Base-by-base conservation (phyloP, 1,284 basidiomycete species). In the Coniferiporia weirii region DNA sequence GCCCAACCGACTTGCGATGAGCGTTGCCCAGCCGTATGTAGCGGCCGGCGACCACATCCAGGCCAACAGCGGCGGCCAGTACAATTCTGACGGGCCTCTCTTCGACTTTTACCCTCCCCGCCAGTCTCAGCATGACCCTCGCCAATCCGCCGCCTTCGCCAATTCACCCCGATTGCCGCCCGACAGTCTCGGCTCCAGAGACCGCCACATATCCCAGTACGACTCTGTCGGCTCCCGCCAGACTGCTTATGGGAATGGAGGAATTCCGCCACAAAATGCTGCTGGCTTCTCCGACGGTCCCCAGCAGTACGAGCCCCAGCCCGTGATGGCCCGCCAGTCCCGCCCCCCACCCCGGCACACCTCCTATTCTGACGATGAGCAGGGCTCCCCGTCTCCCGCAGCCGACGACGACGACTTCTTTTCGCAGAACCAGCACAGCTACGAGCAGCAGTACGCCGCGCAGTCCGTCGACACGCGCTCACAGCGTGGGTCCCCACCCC, bases 371-470 rank as follows among this genome's bases (percentile, higher is more conserved):
- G 61, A 62, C 43, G 61, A 59, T 22, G 61, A 62, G 7, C 57
- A 61, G 32, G 56, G 52, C 44, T 10, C 61, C 2, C 61, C 57
- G 20, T 56, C 61, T 13, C 57, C 61, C 5, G 49, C 49, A 40
- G 56, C 35, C 6, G 62, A 64, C 34, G 63, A 61, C 56, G 77
- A 79, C 60, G 77, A 77, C 64, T 79, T 79, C 66, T 79, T 76
- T 52, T 51, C 54, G 15, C 59, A 51, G 22, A 63, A 60, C 51
- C 52, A 56, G 32, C 61, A 59, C 48, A 46, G 47, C 19, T 54
- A 53, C 43, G 59, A 61, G 12, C 56, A 56, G 48, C 56, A 40
- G 9, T 60, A 56, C 40, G 52, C 51, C 20, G 50, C 60, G 27
- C 60, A 58, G 35, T 61, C 60, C 19, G 27, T 50, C 35, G 52